phyloP scores from a whole-genome alignment of 441 rosid species.

The Populus hybrid region DNA sequence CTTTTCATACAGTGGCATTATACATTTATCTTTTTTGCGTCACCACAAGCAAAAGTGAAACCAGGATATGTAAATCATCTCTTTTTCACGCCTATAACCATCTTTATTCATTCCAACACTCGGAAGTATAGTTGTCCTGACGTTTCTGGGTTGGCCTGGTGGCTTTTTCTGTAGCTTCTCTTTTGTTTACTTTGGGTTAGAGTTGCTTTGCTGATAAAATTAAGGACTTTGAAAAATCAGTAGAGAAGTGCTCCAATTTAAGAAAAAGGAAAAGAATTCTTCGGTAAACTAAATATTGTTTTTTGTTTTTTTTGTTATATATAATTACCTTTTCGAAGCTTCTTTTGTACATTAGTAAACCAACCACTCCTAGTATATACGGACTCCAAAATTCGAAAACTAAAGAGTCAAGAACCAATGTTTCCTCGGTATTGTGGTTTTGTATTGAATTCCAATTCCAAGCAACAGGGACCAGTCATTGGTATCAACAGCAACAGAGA shows the following conservation, averaged over 20 bases:
- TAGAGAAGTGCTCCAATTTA: not conserved
- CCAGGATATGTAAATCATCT: slow-evolving; percentile 30
- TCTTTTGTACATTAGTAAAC: too few species aligned
- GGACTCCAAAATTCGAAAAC: too few species aligned
- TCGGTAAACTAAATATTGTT: not conserved
- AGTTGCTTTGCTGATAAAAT: not conserved
- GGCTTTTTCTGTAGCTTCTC: not conserved
- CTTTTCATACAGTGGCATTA: slow-evolving; percentile 33
- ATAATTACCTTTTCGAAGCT: not conserved
- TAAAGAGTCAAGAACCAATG: too few species aligned
- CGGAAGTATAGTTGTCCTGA: not conserved
- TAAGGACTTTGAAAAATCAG: not conserved
- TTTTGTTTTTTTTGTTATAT: not conserved
- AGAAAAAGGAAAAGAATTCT: not conserved
- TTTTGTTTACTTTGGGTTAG: not conserved
- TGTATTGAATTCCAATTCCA: too few species aligned
- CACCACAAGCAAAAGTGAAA: slow-evolving; percentile 13
- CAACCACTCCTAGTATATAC: too few species aligned
- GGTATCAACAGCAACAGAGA: too few species aligned
- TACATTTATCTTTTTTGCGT: slow-evolving; percentile 21
- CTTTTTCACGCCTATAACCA: slow-evolving; percentile 1
- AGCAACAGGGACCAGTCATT: too few species aligned
- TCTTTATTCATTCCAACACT: not conserved
- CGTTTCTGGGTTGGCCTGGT: not conserved
- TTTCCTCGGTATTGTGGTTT: too few species aligned